phyloP scores from a whole-genome alignment of 495 filamentous ascomycete genomes.

The Jackrogersella minutella region DNA sequence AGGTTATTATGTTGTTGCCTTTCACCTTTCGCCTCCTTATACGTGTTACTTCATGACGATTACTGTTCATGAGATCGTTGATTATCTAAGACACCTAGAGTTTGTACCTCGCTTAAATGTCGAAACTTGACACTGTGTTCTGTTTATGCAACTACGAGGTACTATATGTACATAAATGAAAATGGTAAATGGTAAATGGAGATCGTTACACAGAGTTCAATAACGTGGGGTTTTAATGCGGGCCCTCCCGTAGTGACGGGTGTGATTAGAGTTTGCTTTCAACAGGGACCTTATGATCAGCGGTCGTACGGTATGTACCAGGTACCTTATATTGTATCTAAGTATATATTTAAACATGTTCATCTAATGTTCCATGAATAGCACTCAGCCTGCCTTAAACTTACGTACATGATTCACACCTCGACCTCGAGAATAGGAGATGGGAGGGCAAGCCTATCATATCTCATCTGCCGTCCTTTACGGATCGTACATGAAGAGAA shows the following conservation, averaged over 20 bases:
- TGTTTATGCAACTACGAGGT: background rate
- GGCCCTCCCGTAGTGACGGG: constrained; percentile 21
- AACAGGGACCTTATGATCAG: background rate
- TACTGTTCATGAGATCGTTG: too few species aligned
- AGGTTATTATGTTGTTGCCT: too few species aligned
- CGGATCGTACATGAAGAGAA: constrained; percentile 22
- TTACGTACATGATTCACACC: too few species aligned
- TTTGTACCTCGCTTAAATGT: too few species aligned
- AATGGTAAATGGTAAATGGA: background rate
- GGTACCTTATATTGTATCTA: too few species aligned
- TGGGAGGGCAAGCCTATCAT: constrained; percentile 4
- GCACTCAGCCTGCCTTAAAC: too few species aligned
- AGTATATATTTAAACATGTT: background rate
- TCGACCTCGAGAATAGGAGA: too few species aligned
- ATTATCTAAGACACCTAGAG: too few species aligned
- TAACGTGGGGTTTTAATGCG: constrained; percentile 32
- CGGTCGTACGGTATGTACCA: background rate
- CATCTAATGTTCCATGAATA: too few species aligned
- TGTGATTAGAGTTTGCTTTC: background rate
- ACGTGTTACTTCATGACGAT: too few species aligned
- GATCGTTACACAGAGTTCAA: constrained; percentile 21
- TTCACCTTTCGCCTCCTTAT: too few species aligned
- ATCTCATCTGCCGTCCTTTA: constrained; percentile 13
- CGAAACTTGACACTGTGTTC: background rate
- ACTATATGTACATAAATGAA: too few species aligned